Evolutionary conservation across 164 flowering plant genomes (phyloP).

Genomic region (Stephania japonica): DNA sequence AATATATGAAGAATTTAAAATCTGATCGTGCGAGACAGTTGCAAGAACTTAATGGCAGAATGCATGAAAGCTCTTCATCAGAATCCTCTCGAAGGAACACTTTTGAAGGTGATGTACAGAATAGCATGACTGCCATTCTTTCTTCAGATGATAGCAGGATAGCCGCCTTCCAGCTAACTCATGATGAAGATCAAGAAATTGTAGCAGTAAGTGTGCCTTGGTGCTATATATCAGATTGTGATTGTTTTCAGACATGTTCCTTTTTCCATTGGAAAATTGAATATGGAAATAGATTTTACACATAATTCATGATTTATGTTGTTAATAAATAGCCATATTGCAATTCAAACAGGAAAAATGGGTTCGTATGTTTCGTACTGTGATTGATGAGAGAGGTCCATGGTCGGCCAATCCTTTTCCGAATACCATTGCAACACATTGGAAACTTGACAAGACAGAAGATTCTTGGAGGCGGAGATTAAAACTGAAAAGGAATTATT

Average conservation of each 20-base stretch:
- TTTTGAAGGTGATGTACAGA: slow-evolving; percentile 78
- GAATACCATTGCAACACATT: slow-evolving; percentile 51
- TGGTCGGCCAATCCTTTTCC: slow-evolving; percentile 98
- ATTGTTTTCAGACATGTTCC: not conserved
- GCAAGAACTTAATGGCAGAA: slow-evolving; percentile 48
- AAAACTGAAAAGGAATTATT: slow-evolving; percentile 83
- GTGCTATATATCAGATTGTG: not conserved
- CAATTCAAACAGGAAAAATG: slow-evolving; percentile 68
- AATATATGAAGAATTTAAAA: slow-evolving; percentile 46
- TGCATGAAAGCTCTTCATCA: slow-evolving; percentile 46
- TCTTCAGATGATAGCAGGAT: slow-evolving; percentile 77
- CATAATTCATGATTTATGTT: not conserved
- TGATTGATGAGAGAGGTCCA: slow-evolving; percentile 98
- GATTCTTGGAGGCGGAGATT: slow-evolving; percentile 87
- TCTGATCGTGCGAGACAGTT: slow-evolving; percentile 60
- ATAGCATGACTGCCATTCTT: slow-evolving; percentile 46
- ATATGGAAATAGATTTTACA: not conserved
- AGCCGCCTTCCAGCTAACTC: slow-evolving; percentile 62
- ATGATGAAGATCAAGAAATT: slow-evolving; percentile 89
- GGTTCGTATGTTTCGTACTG: slow-evolving; percentile 78
- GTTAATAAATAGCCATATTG: not conserved
- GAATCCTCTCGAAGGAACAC: slow-evolving; percentile 47
- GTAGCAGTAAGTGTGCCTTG: slow-evolving; percentile 53
- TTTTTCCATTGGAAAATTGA: not conserved
- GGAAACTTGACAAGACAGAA: slow-evolving; percentile 98